Conservation (phyloP, 306 rosid genomes). For the Quercus cerris region DNA sequence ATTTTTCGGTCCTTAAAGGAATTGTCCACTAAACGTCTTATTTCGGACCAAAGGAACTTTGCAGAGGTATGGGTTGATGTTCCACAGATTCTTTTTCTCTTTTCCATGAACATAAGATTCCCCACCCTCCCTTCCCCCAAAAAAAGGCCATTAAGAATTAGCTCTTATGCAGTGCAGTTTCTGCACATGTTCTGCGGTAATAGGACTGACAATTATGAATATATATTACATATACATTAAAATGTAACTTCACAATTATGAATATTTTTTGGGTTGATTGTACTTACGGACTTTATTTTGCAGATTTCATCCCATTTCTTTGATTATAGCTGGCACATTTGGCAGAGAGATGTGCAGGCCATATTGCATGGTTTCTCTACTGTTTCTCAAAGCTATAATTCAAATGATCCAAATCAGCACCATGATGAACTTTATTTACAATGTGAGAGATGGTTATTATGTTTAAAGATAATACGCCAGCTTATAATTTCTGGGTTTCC, state of each 20-base stretch:
- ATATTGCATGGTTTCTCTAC: slow-evolving; percentile 76
- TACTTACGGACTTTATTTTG: slow-evolving; percentile 33
- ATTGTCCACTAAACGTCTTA: slow-evolving; percentile 86
- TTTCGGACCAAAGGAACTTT: slow-evolving; percentile 75
- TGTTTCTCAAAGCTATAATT: slow-evolving; percentile 57
- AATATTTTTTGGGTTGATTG: not conserved
- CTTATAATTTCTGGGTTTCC: slow-evolving; percentile 82
- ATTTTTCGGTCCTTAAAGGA: slow-evolving; percentile 82
- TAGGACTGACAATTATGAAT: not conserved
- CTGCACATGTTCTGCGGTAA: not conserved
- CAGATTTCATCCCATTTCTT: slow-evolving; percentile 93
- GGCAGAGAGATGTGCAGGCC: slow-evolving; percentile 88
- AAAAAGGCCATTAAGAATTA: not conserved
- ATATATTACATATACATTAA: not conserved
- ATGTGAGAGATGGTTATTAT: slow-evolving; percentile 94
- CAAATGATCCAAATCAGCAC: slow-evolving; percentile 61
- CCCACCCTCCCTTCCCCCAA: not conserved
- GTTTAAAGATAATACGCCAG: slow-evolving; percentile 84
- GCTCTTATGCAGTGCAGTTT: not conserved
- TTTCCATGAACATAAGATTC: not conserved
- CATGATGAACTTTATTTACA: slow-evolving; percentile 69
- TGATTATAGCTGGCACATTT: slow-evolving; percentile 91
- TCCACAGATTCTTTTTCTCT: not conserved
- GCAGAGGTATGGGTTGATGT: slow-evolving; percentile 63
- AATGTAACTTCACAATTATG: not conserved